Evolutionary conservation across 257 asterid genomes (phyloP).

Genomic region (Knoxia roxburghii): DNA sequence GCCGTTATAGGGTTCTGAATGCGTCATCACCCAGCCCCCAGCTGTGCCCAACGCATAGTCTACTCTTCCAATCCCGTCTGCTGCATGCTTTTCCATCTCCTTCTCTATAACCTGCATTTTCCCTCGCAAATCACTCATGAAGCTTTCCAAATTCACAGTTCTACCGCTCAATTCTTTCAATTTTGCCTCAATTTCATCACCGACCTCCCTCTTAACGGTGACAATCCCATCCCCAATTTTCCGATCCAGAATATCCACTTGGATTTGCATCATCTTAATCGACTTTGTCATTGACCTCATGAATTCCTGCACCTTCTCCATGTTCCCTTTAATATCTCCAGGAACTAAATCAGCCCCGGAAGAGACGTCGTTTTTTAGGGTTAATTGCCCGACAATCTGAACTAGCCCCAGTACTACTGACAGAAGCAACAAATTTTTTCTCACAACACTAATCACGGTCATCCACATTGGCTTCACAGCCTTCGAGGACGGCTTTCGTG

Average conservation of each 20-base stretch:
- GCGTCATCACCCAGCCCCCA: slow-evolving; percentile 73
- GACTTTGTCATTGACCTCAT: slow-evolving; percentile 38
- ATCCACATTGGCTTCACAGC: slow-evolving; percentile 61
- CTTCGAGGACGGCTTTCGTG: slow-evolving; percentile 34
- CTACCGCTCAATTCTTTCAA: slow-evolving; percentile 53
- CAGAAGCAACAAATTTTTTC: slow-evolving; percentile 51
- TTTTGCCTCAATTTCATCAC: slow-evolving; percentile 44
- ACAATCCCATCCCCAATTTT: slow-evolving; percentile 44
- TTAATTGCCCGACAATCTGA: slow-evolving; percentile 47
- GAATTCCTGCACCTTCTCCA: slow-evolving; percentile 51
- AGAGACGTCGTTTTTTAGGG: slow-evolving; percentile 13
- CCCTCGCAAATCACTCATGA: slow-evolving; percentile 40
- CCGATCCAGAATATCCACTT: slow-evolving; percentile 58
- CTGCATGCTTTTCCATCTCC: slow-evolving; percentile 79
- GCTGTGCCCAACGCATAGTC: slow-evolving; percentile 75
- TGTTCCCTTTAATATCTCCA: slow-evolving; percentile 51
- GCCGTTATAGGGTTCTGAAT: slow-evolving; percentile 51
- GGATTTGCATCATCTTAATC: slow-evolving; percentile 70
- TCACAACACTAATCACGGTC: slow-evolving; percentile 49
- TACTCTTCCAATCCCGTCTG: slow-evolving; percentile 83
- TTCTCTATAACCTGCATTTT: slow-evolving; percentile 42
- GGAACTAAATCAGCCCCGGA: slow-evolving; percentile 13
- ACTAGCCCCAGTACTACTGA: slow-evolving; percentile 43
- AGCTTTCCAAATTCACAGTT: slow-evolving; percentile 55
- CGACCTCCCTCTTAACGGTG: slow-evolving; percentile 48